Evolutionary conservation across 257 asterid species (phyloP).

Genomic region (Cordia subcordata): DNA sequence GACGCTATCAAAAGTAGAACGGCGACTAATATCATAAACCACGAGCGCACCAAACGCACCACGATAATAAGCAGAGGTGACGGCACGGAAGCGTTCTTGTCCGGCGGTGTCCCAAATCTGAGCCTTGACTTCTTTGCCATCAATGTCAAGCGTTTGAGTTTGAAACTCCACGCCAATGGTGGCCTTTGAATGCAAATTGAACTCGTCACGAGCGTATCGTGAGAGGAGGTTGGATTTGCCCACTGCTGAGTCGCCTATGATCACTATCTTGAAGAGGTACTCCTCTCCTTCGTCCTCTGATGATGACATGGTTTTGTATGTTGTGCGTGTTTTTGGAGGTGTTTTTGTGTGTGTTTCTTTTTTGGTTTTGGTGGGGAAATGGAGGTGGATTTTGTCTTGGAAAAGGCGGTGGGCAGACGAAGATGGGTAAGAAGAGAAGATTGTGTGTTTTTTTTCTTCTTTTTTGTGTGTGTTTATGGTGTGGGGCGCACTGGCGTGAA

Average conservation of each 20-base stretch:
- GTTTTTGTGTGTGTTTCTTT: neutral
- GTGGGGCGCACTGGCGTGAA: neutral
- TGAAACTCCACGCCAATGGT: conserved; percentile 30
- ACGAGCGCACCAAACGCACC: conserved; percentile 28
- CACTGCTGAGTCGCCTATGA: conserved; percentile 27
- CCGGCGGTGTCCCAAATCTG: conserved; percentile 37
- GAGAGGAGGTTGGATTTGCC: conserved; percentile 25
- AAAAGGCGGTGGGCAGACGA: neutral
- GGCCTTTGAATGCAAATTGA: conserved; percentile 21
- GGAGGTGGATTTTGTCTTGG: neutral
- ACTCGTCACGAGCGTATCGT: conserved; percentile 23
- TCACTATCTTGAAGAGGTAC: conserved; percentile 26
- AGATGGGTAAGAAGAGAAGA: neutral
- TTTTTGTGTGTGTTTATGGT: neutral
- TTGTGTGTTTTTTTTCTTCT: too few species aligned
- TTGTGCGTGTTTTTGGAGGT: neutral
- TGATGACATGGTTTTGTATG: neutral
- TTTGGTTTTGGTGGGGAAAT: neutral
- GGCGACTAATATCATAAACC: conserved; percentile 23
- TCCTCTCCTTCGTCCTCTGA: conserved; percentile 13
- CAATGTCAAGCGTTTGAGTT: conserved; percentile 21
- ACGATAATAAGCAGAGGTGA: conserved; percentile 31
- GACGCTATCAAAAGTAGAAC: conserved; percentile 23
- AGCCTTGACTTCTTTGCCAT: conserved; percentile 29
- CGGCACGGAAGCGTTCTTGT: conserved; percentile 29